Evolutionary conservation across 148 eudicot genomes (phyloP), one percentile per base, ranked within the genome.

Genomic region (Simmondsia chinensis): DNA sequence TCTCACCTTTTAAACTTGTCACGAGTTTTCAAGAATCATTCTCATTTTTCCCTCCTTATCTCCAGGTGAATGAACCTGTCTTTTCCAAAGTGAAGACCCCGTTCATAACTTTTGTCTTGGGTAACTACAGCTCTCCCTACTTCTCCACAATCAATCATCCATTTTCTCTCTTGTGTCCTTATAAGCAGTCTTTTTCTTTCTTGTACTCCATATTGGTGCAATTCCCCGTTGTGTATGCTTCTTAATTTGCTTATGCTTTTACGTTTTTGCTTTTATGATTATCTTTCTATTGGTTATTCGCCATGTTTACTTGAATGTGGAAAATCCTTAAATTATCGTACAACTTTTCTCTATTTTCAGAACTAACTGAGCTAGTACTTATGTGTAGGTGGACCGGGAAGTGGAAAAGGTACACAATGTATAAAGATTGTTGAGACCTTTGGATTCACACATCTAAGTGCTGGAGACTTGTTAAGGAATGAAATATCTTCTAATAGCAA

Each of bases 331-430:
- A 24, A 46, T 52, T 25, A 27, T 17, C 13, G 48, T 8, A 25
- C n/a, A n/a, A n/a, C n/a, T n/a, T n/a, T 6, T 3, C 33, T 23
- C 26, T 17, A 33, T 19, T 3, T 35, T 21, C 15, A 31, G 13
- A 43, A 31, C 15, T 45, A 22, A 47, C 9, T 46, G 25, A 40
- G n/a, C 49, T 52, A 7, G 42, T 28, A 3, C 4, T 37, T 8
- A 20, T 60, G 42, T 40, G 32, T 50, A 89, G 97, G 97, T 55
- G 97, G 97, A 33, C 97, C 97, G 13, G 97, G 97, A 52, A 82
- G 95, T 28, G 97, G 97, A 51, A 89, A 89, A 69, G 97, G 97
- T 44, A 89, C 97, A 12, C 97, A 85, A 48, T 89, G 97, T 72
- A 20, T 48, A 26, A 81, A 54, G 61, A 84, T 89, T 41, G 95